Base-by-base conservation (phyloP, 2,329 filamentous ascomycete species). In the Trichoderma gracile region DNA sequence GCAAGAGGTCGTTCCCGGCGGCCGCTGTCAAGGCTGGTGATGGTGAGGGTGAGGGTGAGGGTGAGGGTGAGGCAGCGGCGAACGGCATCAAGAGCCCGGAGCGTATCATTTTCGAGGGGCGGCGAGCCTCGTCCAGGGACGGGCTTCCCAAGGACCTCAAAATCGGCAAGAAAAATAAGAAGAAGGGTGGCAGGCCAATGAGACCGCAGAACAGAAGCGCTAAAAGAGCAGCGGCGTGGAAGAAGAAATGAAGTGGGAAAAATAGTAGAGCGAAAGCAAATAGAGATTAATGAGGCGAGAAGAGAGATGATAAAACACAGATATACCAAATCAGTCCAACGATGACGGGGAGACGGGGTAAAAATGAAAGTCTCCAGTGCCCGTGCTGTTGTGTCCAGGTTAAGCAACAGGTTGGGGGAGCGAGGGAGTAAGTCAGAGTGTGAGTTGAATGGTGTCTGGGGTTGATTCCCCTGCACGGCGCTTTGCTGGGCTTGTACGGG, bases 81-180 rank as follows among this genome's bases (percentile, higher is more conserved):
- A 66, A 67, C 21, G 73, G 63, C 68, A 74, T 84, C 68, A 84
- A 86, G 76, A 82, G 84, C 1, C 88, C 89, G 0, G 89, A 93
- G 75, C 80, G 82, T 17, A 85, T 93, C 67, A 84, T 93, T n/a
- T 93, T 94, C 71, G 92, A 96, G 75, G 92, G 92, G 0, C 87
- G 89, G 68, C 84, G 92, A 61, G 91, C 91, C 10, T 91, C 84
- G 62, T 79, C 83, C 38, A 89, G 82, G 64, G 86, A 89, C 66
- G 88, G 85, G 5, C 87, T 82, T 71, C 86, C 86, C 46, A 89
- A 79, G 75, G 86, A 86, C 70, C 74, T 86, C 67, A 88, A 83
- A 74, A 76, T 89, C 42, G 82, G 84, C 12, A 85, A 85, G 68
- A 85, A 84, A 70, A 75, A 74, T 67, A 86, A 83, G 72, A 78